Base-by-base conservation (phyloP, 2,329 filamentous ascomycete species). In the Sporothrix protearum region DNA sequence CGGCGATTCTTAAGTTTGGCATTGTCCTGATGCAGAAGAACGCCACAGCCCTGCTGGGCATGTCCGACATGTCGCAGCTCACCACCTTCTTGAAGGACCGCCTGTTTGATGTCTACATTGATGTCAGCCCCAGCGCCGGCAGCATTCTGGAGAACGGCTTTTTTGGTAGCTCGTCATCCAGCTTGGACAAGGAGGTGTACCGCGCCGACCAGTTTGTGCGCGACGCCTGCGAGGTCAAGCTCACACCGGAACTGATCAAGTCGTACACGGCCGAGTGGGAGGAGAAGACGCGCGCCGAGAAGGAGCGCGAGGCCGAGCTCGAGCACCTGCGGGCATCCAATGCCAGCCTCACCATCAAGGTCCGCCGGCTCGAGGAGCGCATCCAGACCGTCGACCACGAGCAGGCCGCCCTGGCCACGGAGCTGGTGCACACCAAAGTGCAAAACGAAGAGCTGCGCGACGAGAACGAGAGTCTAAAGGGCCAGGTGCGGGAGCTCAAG, bases 21-120 rank as follows among this genome's bases (percentile, higher is more conserved):
- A 91, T 98, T 75, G 93, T 96, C 3, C 86, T 99, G 68, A 98
- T 99, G 93, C 93, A 96, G 77, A 97, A 97, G 82, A 99, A 99
- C 79, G 88, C 92, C 0, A 82, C 90, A 28, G 86, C 90, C 0
- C 83, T 99, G 6, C 85, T 98, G 49, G 88, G 82, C 28, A 95
- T 98, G 87, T 91, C 92, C 55, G 96, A 98, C 78, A 98, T 99
- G 94, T 86, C 90, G 66, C 89, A 92, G 55, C 85, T 99, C 66
- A 97, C 94, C 0, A 92, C 87, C 3, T 97, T 96, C 82, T 85
- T 99, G 33, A 97, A 97, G 79, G 96, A 99, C 80, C 92, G 92
- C 75, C 78, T 99, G 0, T 99, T 99, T 75, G 96, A 99, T 78
- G 94, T 94, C 51, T 99, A 99, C 80, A 97, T 99, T 74, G 96